phyloP scores from a whole-genome alignment of 1,139 yeast genomes.

The Candida labiduridarum region DNA sequence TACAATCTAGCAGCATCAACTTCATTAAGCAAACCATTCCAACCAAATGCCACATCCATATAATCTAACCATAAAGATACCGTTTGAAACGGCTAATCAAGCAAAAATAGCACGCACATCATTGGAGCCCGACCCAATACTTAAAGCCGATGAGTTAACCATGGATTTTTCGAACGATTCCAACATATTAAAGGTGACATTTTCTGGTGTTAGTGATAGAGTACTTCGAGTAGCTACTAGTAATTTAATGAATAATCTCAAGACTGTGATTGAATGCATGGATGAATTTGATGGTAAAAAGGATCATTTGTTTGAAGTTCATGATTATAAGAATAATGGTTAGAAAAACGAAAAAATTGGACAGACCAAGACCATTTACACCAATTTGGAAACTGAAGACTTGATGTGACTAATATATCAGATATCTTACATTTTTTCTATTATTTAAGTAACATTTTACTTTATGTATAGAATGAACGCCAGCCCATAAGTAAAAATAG shows the following conservation, averaged over 20 bases:
- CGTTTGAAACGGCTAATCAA: conserved; percentile 61
- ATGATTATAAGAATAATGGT: conserved; percentile 6
- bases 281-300: conserved; percentile 57
- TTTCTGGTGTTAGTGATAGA: conserved; percentile 62
- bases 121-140: conserved; percentile 75
- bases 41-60: conserved; percentile 8
- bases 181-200: conserved; percentile 38
- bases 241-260: conserved; percentile 63
- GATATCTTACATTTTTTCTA: too few relatives aligned
- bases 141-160: conserved; percentile 62
- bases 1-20: neutral
- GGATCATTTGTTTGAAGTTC: conserved; percentile 7
- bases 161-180: conserved; percentile 40
- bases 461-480: too few relatives aligned
- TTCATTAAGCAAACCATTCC: neutral
- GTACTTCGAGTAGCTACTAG: conserved; percentile 72
- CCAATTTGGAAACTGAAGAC: too few relatives aligned
- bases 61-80: conserved; percentile 26
- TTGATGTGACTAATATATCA: too few relatives aligned
- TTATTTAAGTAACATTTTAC: too few relatives aligned
- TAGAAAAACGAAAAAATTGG: neutral
- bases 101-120: conserved; percentile 64
- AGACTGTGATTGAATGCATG: conserved; percentile 66
- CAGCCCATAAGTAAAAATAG: too few relatives aligned
- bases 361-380: too few relatives aligned